phyloP scores from a whole-genome alignment of 768 basidiomycete genomes.

The Xerocomellus intermedius region DNA sequence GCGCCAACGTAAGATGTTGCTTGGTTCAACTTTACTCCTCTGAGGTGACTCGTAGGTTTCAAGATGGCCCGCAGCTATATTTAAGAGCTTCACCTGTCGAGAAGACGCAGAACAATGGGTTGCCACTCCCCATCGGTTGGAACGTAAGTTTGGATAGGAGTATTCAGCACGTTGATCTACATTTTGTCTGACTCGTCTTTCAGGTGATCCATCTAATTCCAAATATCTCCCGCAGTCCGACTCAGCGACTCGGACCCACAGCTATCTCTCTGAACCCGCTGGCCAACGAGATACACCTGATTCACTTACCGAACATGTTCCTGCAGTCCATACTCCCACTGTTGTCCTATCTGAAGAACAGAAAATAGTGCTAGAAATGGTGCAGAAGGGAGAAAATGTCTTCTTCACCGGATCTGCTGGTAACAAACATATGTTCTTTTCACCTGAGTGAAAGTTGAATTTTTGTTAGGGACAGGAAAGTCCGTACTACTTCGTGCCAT shows the following conservation, averaged over 20 bases:
- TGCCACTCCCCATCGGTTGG: slow-evolving; percentile 1
- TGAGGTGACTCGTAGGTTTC: slow-evolving; percentile 40
- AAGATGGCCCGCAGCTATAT: slow-evolving; percentile 49
- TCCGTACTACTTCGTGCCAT: slow-evolving; percentile 78
- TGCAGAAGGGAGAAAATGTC: slow-evolving; percentile 61
- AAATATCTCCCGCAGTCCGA: neutral
- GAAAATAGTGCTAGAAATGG: slow-evolving; percentile 44
- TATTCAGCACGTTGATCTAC: neutral
- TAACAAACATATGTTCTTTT: neutral
- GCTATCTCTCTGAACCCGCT: neutral
- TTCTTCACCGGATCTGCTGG: slow-evolving; percentile 91
- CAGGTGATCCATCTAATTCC: slow-evolving; percentile 3
- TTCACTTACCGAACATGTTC: neutral
- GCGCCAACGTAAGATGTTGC: slow-evolving; percentile 37
- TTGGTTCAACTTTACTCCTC: neutral
- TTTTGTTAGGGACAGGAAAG: slow-evolving; percentile 67
- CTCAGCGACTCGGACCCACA: neutral
- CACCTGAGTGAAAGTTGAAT: neutral
- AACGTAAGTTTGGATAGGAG: slow-evolving; percentile 20
- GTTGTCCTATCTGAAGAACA: slow-evolving; percentile 55
- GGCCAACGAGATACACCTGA: neutral
- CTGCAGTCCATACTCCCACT: slow-evolving; percentile 5
- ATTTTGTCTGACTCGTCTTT: neutral
- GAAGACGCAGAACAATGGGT: slow-evolving; percentile 54
- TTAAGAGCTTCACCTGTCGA: slow-evolving; percentile 50